Evolutionary conservation across 2,329 filamentous ascomycete species (phyloP), one percentile per base, ranked within the genome.

Genomic region (Verticillium nubilum): DNA sequence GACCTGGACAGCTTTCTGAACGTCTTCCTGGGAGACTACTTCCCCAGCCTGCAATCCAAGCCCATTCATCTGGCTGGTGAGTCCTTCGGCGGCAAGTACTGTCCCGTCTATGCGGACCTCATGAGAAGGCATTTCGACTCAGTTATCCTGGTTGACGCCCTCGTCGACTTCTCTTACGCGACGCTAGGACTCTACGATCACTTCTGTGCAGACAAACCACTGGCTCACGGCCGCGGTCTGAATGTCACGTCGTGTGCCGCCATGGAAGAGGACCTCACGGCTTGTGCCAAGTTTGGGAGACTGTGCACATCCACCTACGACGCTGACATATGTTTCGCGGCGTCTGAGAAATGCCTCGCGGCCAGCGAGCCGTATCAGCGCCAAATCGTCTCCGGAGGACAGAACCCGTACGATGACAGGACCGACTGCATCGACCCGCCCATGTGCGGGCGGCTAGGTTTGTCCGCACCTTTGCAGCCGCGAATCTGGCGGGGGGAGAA

Each of bases 71-170:
- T 67, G 4, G 56, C 60, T 0, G 64, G 65, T 9, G 65, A 67
- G 50, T 66, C 65, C 13, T 67, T 66, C 31, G 65, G 52, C 1
- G 65, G 65, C 3, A 59, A 62, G n/a, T 67, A 67, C 57, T 56
- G 65, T 9, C 65, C 65, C 13, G 58, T 52, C 15, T 66, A 63
- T 52, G 56, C 61, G 12, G 54, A 63, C 17, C 52, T 60, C 42
- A 65, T 61, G 28, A 31, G 54, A 12, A 33, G 59, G 7, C 55
- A 54, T 4, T 63, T 66, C 35, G 52, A 59, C 1, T 65, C 63
- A 12, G 59, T 67, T 27, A 57, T 63, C 3, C 61, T 64, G 2
- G 64, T 67, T 5, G 60, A 67, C 42, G 61, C 65, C 2, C 57
- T 61, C 9, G 35, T 65, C 33, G 62, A 66, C 37, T 35, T 31